Base-by-base conservation (phyloP, 2,329 filamentous ascomycete genomes). In the Polytolypa hystricis region DNA sequence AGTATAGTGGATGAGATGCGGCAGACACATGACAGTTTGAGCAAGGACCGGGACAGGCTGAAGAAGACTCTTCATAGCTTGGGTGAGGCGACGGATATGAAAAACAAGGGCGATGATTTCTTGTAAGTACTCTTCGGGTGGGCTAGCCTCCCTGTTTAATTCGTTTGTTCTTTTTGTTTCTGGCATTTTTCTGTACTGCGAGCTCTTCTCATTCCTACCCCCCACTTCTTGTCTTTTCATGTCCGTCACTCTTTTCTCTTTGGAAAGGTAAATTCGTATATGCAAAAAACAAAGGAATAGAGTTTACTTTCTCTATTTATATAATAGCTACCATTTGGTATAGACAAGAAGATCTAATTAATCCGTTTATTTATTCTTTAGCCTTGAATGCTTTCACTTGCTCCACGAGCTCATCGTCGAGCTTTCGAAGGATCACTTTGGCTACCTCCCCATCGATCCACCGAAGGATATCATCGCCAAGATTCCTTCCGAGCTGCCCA, bases 401-500 rank as follows among this genome's bases (percentile, higher is more conserved):
- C 64, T 73, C 27, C 63, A 64, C 39, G 64, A 59, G 42, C 64
- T 70, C 41, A 70, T 73, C 47, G 54, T 69, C 47, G 61, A 70
- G 40, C 57, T 73, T 27, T 66, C 69, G 23, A 60, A 64, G 38
- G 66, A 67, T 36, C 65, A 71, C 45, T 73, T 73, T 49, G 56
- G 58, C 40, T 65, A 71, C 46, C 62, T 70, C 20, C 67, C 67
- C 20, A 65, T 67, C 44, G 61, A 64, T 39, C 67, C 66, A 26
- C 65, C 67, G 5, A 56, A 66, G 31, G 66, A 71, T 38, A 61
- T 70, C 28, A 53, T 72, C 12, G 62, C 62, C 26, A 66, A 68
- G 39, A 65, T 73, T 23, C 70, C 70, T 29, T 54, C 66, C 15
- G 64, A 64, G 26, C 52, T 74, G n/a, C 70, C 70, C 4, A 65